Evolutionary conservation across 108 stramenopile genomes (phyloP), one percentile per base, ranked within the genome.

Genomic region (Nitzschia putrida): DNA sequence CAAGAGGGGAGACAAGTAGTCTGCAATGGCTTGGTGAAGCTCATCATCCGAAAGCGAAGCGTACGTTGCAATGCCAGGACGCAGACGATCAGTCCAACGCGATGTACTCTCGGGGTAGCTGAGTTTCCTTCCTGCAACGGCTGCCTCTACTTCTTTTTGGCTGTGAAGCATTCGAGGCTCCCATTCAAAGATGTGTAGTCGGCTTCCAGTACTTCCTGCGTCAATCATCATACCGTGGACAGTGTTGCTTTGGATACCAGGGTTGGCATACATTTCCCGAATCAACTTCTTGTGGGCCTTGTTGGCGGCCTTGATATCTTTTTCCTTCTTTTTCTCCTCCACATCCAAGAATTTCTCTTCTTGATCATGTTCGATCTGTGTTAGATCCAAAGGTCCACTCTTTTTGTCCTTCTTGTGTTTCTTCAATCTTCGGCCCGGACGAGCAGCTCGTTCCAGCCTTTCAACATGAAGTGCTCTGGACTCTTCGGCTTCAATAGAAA

Each of bases 141-240:
- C 68, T 23, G 66, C 57, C 29, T 61, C 21, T 8, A 77, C 59
- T 29, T 88, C 85, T 18, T 71, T 40, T 20, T 78, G 57, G 47
- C 68, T 69, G 12, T 61, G 57, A 25, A 93, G 73, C 0, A 88
- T 57, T 8, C 92, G 73, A 12, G 86, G 82, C 47, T 84, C 75
- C 73, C 80, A 97, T 76, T 96, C 84, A 66, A 92, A 98, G 8
- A 98, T 69, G 71, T 97, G 97, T 71, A 97, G 77, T 14, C 97
- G 78, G 40, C 82, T 85, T 42, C 97, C 97, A 8, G 83, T 87
- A 64, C 86, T 88, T 11, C 97, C 97, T 18, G 95, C 95, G 72
- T 97, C 97, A 53, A 97, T 97, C 91, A 96, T 88, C 45, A 88
- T 64, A 18, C 83, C 86, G 59, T 88, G 86, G 8, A 79, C 72